A percentile compares a stretch with the other conserved stretches of the same genome.
These are phyloP conservation scores for Penicillium polonicum DNA, from an alignment of 2,329 filamentous ascomycete species.

Conservation along the genomic window DNA sequence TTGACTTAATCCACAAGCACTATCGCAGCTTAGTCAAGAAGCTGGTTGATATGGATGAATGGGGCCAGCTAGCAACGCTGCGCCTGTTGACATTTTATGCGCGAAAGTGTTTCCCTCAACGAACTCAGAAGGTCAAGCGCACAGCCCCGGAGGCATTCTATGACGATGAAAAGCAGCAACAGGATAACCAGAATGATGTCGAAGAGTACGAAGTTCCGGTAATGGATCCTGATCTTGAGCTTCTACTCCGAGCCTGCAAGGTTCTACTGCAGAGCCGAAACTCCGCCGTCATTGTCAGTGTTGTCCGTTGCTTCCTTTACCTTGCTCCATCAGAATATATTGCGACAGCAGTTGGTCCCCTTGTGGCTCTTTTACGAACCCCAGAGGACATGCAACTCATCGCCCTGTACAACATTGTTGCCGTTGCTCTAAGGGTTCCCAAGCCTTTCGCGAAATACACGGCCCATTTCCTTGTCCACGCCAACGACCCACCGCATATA, in stretches of 20 bases:
- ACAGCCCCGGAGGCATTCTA: conserved; percentile 73
- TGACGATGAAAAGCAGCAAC: conserved; percentile 60
- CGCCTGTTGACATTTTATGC: conserved; percentile 81
- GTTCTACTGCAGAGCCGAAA: conserved; percentile 91
- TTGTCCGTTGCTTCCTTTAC: conserved; percentile 79
- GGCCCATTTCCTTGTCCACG: conserved; percentile 83
- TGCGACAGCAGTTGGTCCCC: conserved; percentile 71
- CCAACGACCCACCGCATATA: conserved; percentile 74
- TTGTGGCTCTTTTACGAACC: conserved; percentile 80
- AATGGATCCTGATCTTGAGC: conserved; percentile 76
- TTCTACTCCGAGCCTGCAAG: conserved; percentile 75
- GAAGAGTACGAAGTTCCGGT: conserved; percentile 57
- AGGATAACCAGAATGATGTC: conserved; percentile 47
- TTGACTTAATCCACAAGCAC: conserved; percentile 87
- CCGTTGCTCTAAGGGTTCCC: conserved; percentile 77
- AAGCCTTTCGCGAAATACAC: conserved; percentile 82
- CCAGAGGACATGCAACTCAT: conserved; percentile 85
- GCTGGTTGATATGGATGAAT: conserved; percentile 98
- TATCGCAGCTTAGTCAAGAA: conserved; percentile 84
- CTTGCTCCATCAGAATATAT: conserved; percentile 78
- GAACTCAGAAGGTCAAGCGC: conserved; percentile 59
- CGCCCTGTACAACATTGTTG: conserved; percentile 90
- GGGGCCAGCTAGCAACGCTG: conserved; percentile 85
- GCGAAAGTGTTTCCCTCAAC: conserved; percentile 79
- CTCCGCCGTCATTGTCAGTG: conserved; percentile 84